Evolutionary conservation across 768 basidiomycete species (phyloP), one percentile per base, ranked within the genome.

Genomic region (Tulasnella sp.): DNA sequence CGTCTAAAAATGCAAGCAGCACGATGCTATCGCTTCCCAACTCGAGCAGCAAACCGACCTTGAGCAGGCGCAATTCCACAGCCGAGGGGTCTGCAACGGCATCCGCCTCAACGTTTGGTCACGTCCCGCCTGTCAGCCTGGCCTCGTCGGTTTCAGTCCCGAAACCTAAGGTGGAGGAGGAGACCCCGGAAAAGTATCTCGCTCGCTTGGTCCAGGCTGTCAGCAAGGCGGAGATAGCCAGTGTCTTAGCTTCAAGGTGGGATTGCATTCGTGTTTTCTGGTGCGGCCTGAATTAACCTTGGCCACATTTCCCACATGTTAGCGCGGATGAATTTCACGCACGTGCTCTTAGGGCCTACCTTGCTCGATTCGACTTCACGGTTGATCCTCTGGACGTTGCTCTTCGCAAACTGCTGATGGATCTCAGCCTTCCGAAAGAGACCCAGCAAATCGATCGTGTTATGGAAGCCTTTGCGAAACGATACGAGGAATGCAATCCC

Each of bases 401-500:
- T 28, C 87, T 99, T 60, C 93, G 98, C 58, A 92, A 92, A 84
- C 85, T 99, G 74, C 89, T 99, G 48, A 96, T 98, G 94, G 92
- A 96, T 83, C 91, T 98, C 34, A 91, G 94, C 54, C 89, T 99
- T 40, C 98, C 98, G 3, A 90, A 93, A 79, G 98, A 99, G 88
- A 98, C 98, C 1, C 98, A 99, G 85, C 97, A 99, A 86, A 99
- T 99, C 81, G 98, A 99, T 86, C 90, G 98, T 80, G 95, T 98
- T 74, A 95, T 99, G 84, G 96, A 99, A 86, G 94, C 95, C 0
- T 99, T 99, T 86, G 94, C 97, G 7, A 89, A 88, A 69, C 90
- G 94, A 81, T 99, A 98, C 86, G 86, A 92, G 80, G 88, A 90
- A 73, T 96, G 96, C 85, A 97, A 99, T 84, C 92, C 93, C 75